Evolutionary conservation across 2,329 filamentous ascomycete genomes (phyloP).

Genomic region (Conoideocrella luteorostrata): DNA sequence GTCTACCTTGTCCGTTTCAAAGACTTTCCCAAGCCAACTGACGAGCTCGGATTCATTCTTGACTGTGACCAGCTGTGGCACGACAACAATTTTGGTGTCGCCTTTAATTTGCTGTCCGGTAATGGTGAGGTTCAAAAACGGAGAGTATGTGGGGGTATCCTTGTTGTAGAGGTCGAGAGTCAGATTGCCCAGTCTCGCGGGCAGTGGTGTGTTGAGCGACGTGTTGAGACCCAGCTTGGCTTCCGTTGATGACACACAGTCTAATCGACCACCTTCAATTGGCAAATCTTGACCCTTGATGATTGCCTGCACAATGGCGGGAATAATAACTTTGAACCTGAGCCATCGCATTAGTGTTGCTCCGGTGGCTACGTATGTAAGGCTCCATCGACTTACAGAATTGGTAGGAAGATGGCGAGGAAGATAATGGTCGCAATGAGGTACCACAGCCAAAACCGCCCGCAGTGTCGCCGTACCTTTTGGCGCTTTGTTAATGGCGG

Average conservation of each 20-base stretch:
- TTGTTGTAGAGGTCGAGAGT: constrained; percentile 35
- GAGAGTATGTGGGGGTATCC: constrained; percentile 16
- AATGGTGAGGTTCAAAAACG: constrained; percentile 16
- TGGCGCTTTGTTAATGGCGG: constrained; percentile 22
- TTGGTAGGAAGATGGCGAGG: constrained; percentile 37
- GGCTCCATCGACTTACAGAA: constrained; percentile 32
- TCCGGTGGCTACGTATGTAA: too few species aligned
- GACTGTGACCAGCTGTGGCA: constrained; percentile 28
- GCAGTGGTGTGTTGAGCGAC: constrained; percentile 29
- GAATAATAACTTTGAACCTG: constrained; percentile 41
- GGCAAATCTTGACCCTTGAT: constrained; percentile 35
- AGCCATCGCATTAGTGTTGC: too few species aligned
- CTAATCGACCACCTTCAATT: constrained; percentile 28
- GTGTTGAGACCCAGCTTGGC: constrained; percentile 31
- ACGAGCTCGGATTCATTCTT: constrained; percentile 32
- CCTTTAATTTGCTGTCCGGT: constrained; percentile 22
- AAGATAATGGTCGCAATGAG: constrained; percentile 33
- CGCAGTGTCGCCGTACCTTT: constrained; percentile 33
- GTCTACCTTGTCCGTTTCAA: constrained; percentile 27
- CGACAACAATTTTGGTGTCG: constrained; percentile 29
- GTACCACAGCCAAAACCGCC: constrained; percentile 38
- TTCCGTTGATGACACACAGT: constrained; percentile 24
- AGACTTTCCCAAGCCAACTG: constrained; percentile 32
- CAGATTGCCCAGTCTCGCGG: constrained; percentile 30
- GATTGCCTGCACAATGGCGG: constrained; percentile 38